Evolutionary conservation across 2,329 filamentous ascomycete genomes (phyloP), one percentile per base, ranked within the genome.

Genomic region (Pseudogymnoascus sp.): DNA sequence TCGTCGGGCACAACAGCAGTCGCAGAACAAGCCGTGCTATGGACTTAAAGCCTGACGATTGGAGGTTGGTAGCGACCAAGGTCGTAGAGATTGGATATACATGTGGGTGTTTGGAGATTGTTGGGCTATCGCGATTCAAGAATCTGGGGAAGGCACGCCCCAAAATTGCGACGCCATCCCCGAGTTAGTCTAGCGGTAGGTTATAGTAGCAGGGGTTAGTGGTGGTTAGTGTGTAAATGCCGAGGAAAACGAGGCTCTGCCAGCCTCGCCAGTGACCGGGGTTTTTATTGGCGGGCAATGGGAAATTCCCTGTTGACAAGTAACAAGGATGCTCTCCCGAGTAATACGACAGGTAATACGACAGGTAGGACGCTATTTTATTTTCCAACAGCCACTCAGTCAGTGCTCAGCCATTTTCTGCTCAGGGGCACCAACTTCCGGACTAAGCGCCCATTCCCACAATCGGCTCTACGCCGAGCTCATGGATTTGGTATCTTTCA

Each of bases 171-270:
- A 47, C 20, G 41, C 41, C 41, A 47, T 25, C 4, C 41, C 41
- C 6, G 12, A 28, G 2, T 8, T 3, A 28, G 41, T n/a, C 41
- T 47, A 28, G 41, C 22, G 20, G 12, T 2, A 6, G 25, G 6
- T 1, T 43, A 8, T 43, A 20, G 20, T 43, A 12, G 20, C 39
- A 43, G 39, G 39, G 39, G 39, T 18, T 43, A 25, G 12, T 25
- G 18, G 6, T 30, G 12, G 25, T 43, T 43, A 43, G 38, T 20
- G 20, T 25, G 7, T n/a, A 47, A 47, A n/a, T 47, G 41, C 41
- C 12, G 41, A 47, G 41, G 41, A 47, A 28, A 47, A 47, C 41
- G 41, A 47, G 41, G 41, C 41, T 47, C 41, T 47, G 41, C 41
- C 41, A 47, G 41, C 41, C 41, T 47, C 41, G 41, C 14, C 14